Base-by-base conservation (phyloP, 2,329 filamentous ascomycete genomes). In the Chrysosphaeria jannelii region DNA sequence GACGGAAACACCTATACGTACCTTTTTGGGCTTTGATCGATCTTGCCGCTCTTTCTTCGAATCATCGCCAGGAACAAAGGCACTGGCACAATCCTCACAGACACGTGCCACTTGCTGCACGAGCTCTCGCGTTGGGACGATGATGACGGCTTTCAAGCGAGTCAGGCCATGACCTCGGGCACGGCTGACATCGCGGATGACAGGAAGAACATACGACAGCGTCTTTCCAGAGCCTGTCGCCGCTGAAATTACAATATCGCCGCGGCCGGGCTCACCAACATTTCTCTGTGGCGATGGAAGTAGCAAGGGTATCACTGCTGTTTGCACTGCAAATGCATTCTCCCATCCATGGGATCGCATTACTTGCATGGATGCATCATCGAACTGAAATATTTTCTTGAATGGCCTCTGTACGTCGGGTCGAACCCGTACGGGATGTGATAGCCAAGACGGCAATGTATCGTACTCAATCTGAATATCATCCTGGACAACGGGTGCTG, bases 161-260 rank as follows among this genome's bases (percentile, higher is more conserved):
- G 69, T 71, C 8, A 63, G 53, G 3, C 18, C 17, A 3, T 25
- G 20, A n/a, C n/a, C n/a, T n/a, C n/a, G n/a, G n/a, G 16, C 16
- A 15, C 57, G 50, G 32, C 68, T 66, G 23, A 97, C 48, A 23
- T 69, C 65, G 21, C 76, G 62, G 4, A 89, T 57, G 28, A 97
- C 63, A 0, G 85, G 85, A 3, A 97, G 48, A 1, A 81, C 61
- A 36, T 97, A 97, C 1, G 81, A 71, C 10, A 97, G 44, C 0
- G 85, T 97, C 40, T 97, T 97, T 27, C 85, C 85, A 1, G 85
- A 93, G 6, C 85, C 85, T 0, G 85, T 97, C 2, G 81, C 72
- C 0, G 88, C 85, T 6, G 78, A 85, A 3, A 97, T 67, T 21
- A 89, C 68, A 4, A 97, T 44, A 40, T 97, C 85, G 5, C 75